Base-by-base conservation (phyloP, 1,284 basidiomycete genomes). In the Apiotrichum montevideense region DNA sequence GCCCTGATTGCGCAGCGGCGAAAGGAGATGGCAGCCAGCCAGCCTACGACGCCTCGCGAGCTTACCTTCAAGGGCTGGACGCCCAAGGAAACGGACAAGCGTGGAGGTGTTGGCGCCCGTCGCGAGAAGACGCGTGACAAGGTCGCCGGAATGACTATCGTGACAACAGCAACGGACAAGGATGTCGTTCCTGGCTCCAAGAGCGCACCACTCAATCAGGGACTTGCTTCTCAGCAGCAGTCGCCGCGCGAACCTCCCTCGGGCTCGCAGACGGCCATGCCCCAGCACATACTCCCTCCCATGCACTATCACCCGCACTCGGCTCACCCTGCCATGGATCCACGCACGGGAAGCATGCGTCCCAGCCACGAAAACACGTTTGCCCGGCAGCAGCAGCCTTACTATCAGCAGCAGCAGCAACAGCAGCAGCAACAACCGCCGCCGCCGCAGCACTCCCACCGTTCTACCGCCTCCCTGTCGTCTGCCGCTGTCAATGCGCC, bases 51-150 rank as follows among this genome's bases (percentile, higher is more conserved):
- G 8, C 70, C 71, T 6, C 70, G 68, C 43, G 72, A 73, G 53
- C 53, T 73, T 44, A 73, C 69, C 29, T 73, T 73, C 64, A 74
- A 73, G 49, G 71, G 67, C 4, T 74, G 72, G 71, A 64, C 66
- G 41, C 72, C 70, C 11, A 71, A 72, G 54, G 70, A 67, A 39
- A 59, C 63, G 9, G 62, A 65, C 35, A 61, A 60, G 54, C 58
- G 60, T 14, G 63, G 70, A 45, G 63, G 70, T 46, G 73, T 73
- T 1, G 71, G 71, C 3, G 63, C 63, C 21, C 61, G 71, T 50
- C 63, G 71, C n/a, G 72, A 74, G 45, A 73, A 73, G 67, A 73
- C 66, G 1, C 67, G 68, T 43, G 72, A 73, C 54, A 73, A 70
- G 61, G 71, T 73, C 3, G 72, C 73, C 59, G 62, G 67, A 46